Base-by-base conservation (phyloP, 495 filamentous ascomycete species). In the Podospora pseudocomata region DNA sequence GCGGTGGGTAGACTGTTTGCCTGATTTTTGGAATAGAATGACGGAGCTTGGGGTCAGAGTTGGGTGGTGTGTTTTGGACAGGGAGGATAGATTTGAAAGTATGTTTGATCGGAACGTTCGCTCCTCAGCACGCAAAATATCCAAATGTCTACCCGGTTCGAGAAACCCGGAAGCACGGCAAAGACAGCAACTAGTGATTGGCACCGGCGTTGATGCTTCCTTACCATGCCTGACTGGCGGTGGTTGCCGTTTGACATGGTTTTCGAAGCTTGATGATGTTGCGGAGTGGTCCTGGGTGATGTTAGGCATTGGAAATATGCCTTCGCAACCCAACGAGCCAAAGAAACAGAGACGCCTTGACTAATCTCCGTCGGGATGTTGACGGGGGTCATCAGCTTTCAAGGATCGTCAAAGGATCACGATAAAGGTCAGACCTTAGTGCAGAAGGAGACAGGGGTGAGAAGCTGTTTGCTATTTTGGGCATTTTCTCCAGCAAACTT, bases 261-360 rank as follows among this genome's bases (percentile, higher is more conserved):
- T 83, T 79, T 72, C 69, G 65, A 87, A 91, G 39, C 84, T 81
- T 4, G 86, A 83, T 65, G 88, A 83, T 4, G 82, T 82, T 28
- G 90, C 87, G 4, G 86, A 86, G 72, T 90, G 89, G 67, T 88
- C 89, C 69, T 82, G 54, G 74, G 2, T 30, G 23, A 4, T 5
- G 56, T 65, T 72, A 30, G 72, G 66, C 34, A 20, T 49, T 30
- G 28, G 34, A 66, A 60, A n/a, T 59, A 65, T 30, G 76, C 78
- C 72, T 73, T 80, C 13, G 87, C 82, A 68, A 85, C n/a, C 30
- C 71, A 28, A 75, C 65, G 28, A 78, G 72, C 20, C 73, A 53
- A n/a, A 80, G 68, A 23, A 75, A 69, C 2, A 76, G 61, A 30
- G 70, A 67, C 26, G 73, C 61, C 68, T 23, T 19, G 64, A 49